phyloP scores from a whole-genome alignment of 148 eudicot species.

The Persicaria tinctoria region DNA sequence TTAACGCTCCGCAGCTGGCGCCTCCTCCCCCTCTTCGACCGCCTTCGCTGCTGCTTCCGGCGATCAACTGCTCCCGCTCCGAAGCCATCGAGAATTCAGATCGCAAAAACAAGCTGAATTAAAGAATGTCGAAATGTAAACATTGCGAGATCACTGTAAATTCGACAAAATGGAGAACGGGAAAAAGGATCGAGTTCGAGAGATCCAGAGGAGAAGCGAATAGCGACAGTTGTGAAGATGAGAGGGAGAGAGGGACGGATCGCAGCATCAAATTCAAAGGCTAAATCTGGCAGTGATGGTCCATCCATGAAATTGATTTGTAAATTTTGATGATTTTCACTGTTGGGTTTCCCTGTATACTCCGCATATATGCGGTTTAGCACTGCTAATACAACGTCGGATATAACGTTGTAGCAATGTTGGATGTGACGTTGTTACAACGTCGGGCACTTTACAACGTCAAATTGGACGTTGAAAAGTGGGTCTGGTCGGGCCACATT shows the following conservation, averaged over 20 bases:
- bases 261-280: neutral
- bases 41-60: slow-evolving; percentile 36
- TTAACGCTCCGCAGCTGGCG: slow-evolving; percentile 12
- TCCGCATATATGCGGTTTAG: no score
- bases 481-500: no score
- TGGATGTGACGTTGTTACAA: no score
- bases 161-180: neutral
- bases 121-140: no score
- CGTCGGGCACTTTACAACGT: no score
- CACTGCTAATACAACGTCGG: no score
- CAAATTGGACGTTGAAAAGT: no score
- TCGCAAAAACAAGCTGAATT: neutral
- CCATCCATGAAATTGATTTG: no score
- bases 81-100: slow-evolving; percentile 34
- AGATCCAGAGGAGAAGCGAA: neutral
- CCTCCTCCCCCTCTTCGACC: neutral
- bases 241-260: neutral
- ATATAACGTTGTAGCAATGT: no score
- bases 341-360: no score
- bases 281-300: neutral
- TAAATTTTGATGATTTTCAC: no score
- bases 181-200: neutral
- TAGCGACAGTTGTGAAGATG: neutral
- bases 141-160: neutral
- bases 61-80: slow-evolving; percentile 42